Percentiles rank a stretch among this genome's conserved stretches.
These are phyloP conservation scores for Lentinula novae-zelandiae DNA, from an alignment of 1,284 basidiomycete species.

Conservation along the genomic window DNA sequence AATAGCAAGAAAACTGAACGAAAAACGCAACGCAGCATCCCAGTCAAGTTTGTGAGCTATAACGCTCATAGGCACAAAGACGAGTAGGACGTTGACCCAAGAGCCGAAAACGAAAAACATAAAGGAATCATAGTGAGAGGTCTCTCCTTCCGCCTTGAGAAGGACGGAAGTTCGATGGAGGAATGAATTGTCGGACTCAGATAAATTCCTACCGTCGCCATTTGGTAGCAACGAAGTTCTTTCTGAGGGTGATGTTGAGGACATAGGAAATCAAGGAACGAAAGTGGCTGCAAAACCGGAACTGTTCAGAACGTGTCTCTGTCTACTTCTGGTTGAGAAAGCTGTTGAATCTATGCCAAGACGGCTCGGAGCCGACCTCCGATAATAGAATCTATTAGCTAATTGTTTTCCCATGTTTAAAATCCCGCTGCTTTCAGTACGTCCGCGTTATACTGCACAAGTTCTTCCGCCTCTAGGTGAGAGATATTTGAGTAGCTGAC, in stretches of 20 bases:
- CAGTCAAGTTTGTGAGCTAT: conserved; percentile 61
- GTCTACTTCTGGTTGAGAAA: conserved; percentile 3
- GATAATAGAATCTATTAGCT: background rate
- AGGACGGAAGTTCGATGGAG: conserved; percentile 36
- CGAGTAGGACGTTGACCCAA: conserved; percentile 75
- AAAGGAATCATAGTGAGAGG: conserved; percentile 58
- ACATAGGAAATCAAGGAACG: background rate
- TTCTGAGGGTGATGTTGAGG: conserved; percentile 28
- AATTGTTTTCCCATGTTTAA: background rate
- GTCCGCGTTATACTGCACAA: conserved; percentile 50
- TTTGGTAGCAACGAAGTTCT: conserved; percentile 42
- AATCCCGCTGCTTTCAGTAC: conserved; percentile 23
- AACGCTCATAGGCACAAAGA: conserved; percentile 73
- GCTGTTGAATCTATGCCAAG: background rate
- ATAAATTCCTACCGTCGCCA: conserved; percentile 26
- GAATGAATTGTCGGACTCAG: conserved; percentile 25
- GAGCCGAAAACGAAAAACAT: conserved; percentile 67
- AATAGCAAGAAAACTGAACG: conserved; percentile 83
- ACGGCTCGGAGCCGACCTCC: background rate
- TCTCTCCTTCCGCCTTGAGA: conserved; percentile 57
- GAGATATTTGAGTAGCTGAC: conserved; percentile 50
- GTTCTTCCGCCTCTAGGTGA: conserved; percentile 38
- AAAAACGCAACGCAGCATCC: conserved; percentile 83
- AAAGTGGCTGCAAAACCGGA: background rate
- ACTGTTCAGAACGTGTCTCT: background rate